A percentile compares a stretch with the other conserved stretches of the same genome.
phyloP scores from a whole-genome alignment of 2,329 filamentous ascomycete species.

The Fusarium devonianum region DNA sequence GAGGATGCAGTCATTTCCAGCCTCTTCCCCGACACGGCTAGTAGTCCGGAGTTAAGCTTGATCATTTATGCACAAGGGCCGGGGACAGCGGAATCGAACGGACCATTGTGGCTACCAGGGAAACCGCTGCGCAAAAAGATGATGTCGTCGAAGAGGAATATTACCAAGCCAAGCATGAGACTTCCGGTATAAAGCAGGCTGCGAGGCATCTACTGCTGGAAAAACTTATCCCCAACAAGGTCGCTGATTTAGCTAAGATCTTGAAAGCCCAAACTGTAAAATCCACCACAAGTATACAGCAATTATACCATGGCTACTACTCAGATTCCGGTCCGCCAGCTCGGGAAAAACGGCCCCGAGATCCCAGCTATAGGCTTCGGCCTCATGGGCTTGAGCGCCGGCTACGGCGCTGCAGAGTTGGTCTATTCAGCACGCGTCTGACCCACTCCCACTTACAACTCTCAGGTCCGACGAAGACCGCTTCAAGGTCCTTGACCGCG shows the following conservation, averaged over 20 bases:
- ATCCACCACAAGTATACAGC: background rate
- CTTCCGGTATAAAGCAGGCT: background rate
- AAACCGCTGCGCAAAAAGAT: background rate
- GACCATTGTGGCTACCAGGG: constrained; percentile 3
- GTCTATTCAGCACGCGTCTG: constrained; percentile 13
- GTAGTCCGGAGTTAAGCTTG: constrained; percentile 13
- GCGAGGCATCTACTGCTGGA: too few species aligned
- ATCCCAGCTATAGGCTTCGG: constrained; percentile 61
- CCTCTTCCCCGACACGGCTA: background rate
- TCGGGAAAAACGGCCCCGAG: constrained; percentile 60
- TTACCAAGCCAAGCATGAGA: background rate
- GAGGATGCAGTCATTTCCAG: background rate
- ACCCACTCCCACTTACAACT: background rate
- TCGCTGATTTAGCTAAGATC: too few species aligned
- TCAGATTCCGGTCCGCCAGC: constrained; percentile 35
- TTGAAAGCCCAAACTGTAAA: too few species aligned
- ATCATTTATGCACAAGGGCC: constrained; percentile 30
- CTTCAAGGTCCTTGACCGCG: constrained; percentile 58
- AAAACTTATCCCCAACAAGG: too few species aligned
- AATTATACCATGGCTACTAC: constrained; percentile 23
- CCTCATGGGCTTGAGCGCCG: constrained; percentile 56
- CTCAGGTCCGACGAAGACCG: constrained; percentile 57
- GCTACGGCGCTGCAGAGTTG: constrained; percentile 45
- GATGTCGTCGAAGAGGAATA: background rate
- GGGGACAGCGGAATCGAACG: constrained; percentile 24